Evolutionary conservation across 805 yeast species (phyloP).

Genomic region (Ogataea pilisensis): DNA sequence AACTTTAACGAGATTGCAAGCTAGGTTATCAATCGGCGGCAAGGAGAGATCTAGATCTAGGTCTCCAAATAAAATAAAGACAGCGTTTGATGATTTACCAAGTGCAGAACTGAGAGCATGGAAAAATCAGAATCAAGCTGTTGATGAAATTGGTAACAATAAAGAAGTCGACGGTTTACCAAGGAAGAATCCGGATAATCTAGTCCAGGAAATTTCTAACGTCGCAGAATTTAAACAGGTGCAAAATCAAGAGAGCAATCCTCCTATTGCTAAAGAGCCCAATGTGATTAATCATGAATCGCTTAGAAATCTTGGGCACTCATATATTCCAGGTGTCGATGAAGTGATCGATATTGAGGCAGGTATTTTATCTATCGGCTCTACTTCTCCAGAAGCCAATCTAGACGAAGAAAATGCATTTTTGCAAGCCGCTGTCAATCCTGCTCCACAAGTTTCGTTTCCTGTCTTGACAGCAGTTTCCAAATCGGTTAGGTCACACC

Average conservation of each 20-base stretch:
- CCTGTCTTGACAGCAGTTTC: neutral
- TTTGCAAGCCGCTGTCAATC: neutral
- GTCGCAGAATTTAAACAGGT: neutral
- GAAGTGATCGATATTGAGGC: neutral
- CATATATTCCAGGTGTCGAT: neutral
- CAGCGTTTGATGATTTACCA: conserved; percentile 17
- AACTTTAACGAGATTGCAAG: conserved; percentile 14
- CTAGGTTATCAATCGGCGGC: conserved; percentile 9
- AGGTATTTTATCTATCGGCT: neutral
- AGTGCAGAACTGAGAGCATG: conserved; percentile 6
- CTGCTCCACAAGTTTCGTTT: neutral
- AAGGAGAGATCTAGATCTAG: conserved; percentile 11
- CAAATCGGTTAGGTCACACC: neutral
- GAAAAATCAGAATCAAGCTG: neutral
- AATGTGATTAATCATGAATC: neutral
- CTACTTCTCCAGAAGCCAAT: neutral
- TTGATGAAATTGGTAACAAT: neutral
- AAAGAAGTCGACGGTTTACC: neutral
- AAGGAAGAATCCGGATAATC: neutral
- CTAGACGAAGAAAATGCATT: neutral
- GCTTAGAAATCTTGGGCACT: neutral
- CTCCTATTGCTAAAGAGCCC: neutral
- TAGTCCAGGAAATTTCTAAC: neutral
- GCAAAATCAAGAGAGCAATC: neutral
- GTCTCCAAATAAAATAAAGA: conserved; percentile 17